Percentiles rank a stretch among this genome's conserved stretches.
phyloP scores from a whole-genome alignment of 345 rosid species.

The Camelina laxa region DNA sequence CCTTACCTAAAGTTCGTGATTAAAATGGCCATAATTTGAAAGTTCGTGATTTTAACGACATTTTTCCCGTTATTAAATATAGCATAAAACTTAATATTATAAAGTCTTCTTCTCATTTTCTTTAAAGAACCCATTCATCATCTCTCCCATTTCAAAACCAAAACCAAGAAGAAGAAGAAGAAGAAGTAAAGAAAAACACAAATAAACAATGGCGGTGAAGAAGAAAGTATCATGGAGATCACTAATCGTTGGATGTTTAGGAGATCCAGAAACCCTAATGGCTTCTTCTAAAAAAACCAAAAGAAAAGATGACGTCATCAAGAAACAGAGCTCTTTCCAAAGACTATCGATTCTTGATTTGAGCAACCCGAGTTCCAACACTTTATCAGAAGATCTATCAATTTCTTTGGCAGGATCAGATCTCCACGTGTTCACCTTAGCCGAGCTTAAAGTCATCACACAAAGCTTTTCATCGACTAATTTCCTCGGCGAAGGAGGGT shows the following conservation, averaged over 20 bases:
- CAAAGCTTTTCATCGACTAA: conserved; percentile 72
- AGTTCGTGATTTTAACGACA: too few relatives aligned
- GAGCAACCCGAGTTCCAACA: conserved; percentile 66
- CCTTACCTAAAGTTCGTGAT: too few relatives aligned
- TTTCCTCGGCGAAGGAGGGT: conserved; percentile 90
- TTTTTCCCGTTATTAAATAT: background rate
- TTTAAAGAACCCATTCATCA: background rate
- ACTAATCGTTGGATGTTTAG: conserved; percentile 58
- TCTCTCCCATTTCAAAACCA: conserved; percentile 7
- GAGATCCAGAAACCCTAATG: conserved; percentile 33
- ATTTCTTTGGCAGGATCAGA: conserved; percentile 79
- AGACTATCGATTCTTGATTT: conserved; percentile 65
- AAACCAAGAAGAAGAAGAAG: background rate
- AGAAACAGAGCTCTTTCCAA: conserved; percentile 64
- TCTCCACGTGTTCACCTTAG: conserved; percentile 66
- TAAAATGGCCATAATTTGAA: too few relatives aligned
- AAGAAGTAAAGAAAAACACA: background rate
- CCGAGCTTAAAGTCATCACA: conserved; percentile 79
- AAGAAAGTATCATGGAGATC: conserved; percentile 62
- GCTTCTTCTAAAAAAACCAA: conserved; percentile 40
- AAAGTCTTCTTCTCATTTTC: background rate
- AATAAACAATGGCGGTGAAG: conserved; percentile 54
- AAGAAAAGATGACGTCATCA: conserved; percentile 46
- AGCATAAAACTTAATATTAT: conserved; percentile 1
- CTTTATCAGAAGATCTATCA: conserved; percentile 72